Evolutionary conservation across 371 early-diverging fungal genomes (phyloP), one percentile per base, ranked within the genome.

Genomic region (Capniomyces stellatus): DNA sequence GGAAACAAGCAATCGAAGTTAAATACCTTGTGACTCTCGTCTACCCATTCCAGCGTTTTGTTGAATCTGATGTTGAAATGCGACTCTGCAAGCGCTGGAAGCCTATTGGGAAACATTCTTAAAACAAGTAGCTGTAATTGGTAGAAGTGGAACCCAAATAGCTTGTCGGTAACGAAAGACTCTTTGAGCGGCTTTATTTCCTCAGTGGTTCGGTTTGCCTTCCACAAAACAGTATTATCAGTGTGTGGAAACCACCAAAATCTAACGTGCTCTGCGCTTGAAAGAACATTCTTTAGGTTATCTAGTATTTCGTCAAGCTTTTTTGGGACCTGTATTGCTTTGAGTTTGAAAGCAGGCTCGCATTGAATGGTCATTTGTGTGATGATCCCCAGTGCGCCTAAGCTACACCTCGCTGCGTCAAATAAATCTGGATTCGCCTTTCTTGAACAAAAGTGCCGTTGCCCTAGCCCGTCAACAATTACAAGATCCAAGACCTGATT

Each of bases 231-330:
- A 21, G 76, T 75, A 54, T 80, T 72, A 54, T 86, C 78, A 0
- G 85, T 82, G 55, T 86, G 81, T 6, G 89, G 87, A 57, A 79
- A 83, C 86, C 87, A 89, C 85, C 87, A 85, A 2, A 89, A 66
- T 41, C 87, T 76, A n/a, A 79, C 77, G 60, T 84, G 83, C 54
- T 87, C 82, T 2, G 85, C 78, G 8, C 80, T 78, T 21, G 74
- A 66, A 15, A 81, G 71, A 2, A 83, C 65, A 18, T 43, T 44
- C 40, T 69, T 65, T 58, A 82, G 73, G 31, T 77, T 59, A n/a
- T 73, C 60, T 29, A 86, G 54, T 21, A 83, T 68, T 10, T 72
- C 54, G 31, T 74, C 63, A 25, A 67, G 46, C 2, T 42, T 55
- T 1, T 54, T 53, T 0, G 84, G 78, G n/a, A 61, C 63, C 65